Percentiles rank a stretch among this genome's conserved stretches.
Conservation (phyloP, 2,329 filamentous ascomycete species). For the Coniochaeta hoffmannii region DNA sequence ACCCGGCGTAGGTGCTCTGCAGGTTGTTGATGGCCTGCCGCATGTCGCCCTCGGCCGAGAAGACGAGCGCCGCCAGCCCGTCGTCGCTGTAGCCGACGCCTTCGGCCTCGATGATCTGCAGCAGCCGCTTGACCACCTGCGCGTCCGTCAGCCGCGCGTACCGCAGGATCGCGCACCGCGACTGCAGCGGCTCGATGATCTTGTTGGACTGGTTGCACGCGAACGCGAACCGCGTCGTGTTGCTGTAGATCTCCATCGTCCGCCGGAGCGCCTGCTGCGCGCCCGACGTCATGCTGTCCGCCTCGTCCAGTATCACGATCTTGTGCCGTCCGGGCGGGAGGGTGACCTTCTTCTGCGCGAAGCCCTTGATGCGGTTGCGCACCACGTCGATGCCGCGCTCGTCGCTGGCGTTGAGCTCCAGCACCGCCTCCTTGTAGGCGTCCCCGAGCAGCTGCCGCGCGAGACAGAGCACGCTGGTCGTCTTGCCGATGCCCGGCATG, state of each 20-base stretch:
- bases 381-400: conserved; percentile 98
- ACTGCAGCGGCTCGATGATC: conserved; percentile 98
- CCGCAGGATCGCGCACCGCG: conserved; percentile 88
- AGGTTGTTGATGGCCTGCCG: conserved; percentile 98
- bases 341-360: conserved; percentile 98
- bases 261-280: conserved; percentile 90
- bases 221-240: conserved; percentile 94
- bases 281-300: conserved; percentile 95
- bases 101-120: conserved; percentile 91
- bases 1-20: conserved; percentile 87
- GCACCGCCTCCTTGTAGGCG: conserved; percentile 92
- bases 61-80: conserved; percentile 90
- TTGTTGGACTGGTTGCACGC: conserved; percentile 99
- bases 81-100: conserved; percentile 87
- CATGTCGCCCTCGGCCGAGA: conserved; percentile 98
- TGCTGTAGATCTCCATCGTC: conserved; percentile 98
- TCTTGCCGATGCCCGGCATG: conserved; percentile 98
- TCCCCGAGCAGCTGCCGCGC: conserved; percentile 87
- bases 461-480: conserved; percentile 87
- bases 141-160: conserved; percentile 89
- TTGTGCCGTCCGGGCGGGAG: conserved; percentile 87
- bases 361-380: conserved; percentile 93
- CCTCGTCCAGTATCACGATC: conserved; percentile 94
- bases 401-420: conserved; percentile 94
- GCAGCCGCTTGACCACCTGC: conserved; percentile 81